Evolutionary conservation across 2,329 filamentous ascomycete species (phyloP).

Genomic region (Shiraia sp.): DNA sequence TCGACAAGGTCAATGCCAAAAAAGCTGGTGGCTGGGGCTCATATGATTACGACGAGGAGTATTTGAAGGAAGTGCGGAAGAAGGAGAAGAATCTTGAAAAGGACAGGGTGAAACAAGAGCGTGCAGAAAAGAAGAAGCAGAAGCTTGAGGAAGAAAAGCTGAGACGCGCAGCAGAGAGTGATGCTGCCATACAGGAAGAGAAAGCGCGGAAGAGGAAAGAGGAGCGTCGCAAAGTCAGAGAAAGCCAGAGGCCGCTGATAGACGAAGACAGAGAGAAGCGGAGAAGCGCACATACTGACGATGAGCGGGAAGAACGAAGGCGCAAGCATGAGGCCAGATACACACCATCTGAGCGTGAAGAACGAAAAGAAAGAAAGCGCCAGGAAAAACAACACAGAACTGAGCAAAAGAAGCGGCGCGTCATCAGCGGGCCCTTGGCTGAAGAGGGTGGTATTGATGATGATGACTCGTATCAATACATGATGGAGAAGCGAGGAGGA

Average conservation of each 20-base stretch:
- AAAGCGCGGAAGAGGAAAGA: slow-evolving; percentile 30
- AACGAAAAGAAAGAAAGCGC: slow-evolving; percentile 44
- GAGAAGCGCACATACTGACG: slow-evolving; percentile 30
- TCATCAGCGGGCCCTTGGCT: slow-evolving; percentile 53
- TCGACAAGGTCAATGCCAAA: slow-evolving; percentile 66
- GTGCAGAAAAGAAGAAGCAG: slow-evolving; percentile 45
- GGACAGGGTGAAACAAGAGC: slow-evolving; percentile 37
- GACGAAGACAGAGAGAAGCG: slow-evolving; percentile 23
- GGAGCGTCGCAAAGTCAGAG: slow-evolving; percentile 37
- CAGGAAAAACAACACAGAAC: slow-evolving; percentile 43
- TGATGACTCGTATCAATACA: slow-evolving; percentile 46
- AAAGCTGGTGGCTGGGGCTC: slow-evolving; percentile 47
- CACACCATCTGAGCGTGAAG: slow-evolving; percentile 45
- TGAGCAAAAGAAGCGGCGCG: slow-evolving; percentile 43
- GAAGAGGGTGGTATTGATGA: slow-evolving; percentile 51
- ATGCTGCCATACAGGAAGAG: slow-evolving; percentile 25
- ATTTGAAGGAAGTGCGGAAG: slow-evolving; percentile 41
- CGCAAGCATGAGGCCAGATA: slow-evolving; percentile 35
- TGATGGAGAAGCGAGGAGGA: slow-evolving; percentile 49
- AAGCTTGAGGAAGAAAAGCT: slow-evolving; percentile 41
- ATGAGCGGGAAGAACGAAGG: slow-evolving; percentile 35
- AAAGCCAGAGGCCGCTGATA: slow-evolving; percentile 19
- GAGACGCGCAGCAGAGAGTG: slow-evolving; percentile 25
- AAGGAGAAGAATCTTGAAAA: slow-evolving; percentile 43
- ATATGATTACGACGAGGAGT: slow-evolving; percentile 47